Evolutionary conservation across 768 basidiomycete species (phyloP), one percentile per base, ranked within the genome.

Genomic region (Cystoderma amianthinum): DNA sequence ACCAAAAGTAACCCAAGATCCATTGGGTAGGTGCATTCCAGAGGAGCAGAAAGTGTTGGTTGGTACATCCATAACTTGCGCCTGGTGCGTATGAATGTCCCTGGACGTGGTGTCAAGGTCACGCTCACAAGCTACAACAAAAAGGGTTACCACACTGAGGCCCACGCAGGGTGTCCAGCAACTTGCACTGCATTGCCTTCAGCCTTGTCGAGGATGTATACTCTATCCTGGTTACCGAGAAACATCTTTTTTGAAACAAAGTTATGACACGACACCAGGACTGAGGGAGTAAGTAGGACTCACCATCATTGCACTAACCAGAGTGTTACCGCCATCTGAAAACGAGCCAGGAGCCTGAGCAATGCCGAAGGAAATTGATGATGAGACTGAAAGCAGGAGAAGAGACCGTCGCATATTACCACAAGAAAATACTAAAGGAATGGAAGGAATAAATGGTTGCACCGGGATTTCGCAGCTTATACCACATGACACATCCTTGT

Each of bases 201-300:
- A 1, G 82, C 78, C 65, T 96, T 96, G 68, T 96, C 92, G n/a
- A 93, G 64, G 16, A 93, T 85, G 62, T 93, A 94, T 23, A 94
- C 84, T 57, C 80, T 88, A 49, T 88, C 67, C 5, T 73, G 65
- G 47, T 82, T 86, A 22, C 86, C 89, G 39, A 92, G 62, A 58
- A 92, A 89, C 76, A 85, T 78, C 85, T 85, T 28, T n/a, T 7
- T 7, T 7, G n/a, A 7, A 28, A 54, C 7, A 28, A 28, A 28
- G n/a, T 7, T 28, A 42, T 30, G 18, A 24, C 21, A 28, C 25
- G 33, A 5, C 23, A 33, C 36, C 28, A 15, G 10, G 20, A 23
- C n/a, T 41, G 36, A 7, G 18, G 22, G 5, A 57, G 66, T 18
- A 38, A 35, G 30, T 42, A 22, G 25, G 28, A 55, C 60, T 25